These are phyloP conservation scores for Suhomyces canberraensis DNA, from an alignment of 805 yeast species.

Conservation along the genomic window DNA sequence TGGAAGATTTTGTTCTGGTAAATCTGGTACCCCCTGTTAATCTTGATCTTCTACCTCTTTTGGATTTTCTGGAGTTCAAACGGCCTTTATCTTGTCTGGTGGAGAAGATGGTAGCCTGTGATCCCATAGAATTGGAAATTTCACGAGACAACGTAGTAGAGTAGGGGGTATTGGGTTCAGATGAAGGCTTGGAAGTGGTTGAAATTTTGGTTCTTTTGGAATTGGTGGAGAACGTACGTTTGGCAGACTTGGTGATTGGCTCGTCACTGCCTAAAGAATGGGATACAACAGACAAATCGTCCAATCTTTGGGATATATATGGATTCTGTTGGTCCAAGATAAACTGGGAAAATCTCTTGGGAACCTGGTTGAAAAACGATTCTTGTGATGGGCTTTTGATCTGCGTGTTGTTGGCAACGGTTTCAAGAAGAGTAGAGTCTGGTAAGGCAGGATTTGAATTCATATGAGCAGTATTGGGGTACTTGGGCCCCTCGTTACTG, in stretches of 20 bases:
- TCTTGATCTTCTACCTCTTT: neutral
- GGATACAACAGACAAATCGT: constrained; percentile 16
- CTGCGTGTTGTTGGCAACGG: constrained; percentile 8
- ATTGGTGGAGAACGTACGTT: constrained; percentile 2
- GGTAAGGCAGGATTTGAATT: neutral
- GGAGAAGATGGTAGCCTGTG: constrained; percentile 45
- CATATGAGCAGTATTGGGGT: constrained; percentile 20
- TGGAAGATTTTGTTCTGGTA: constrained; percentile 1
- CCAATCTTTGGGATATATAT: constrained; percentile 15
- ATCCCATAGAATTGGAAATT: constrained; percentile 38
- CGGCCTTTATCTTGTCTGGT: constrained; percentile 24
- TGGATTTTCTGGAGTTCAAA: neutral
- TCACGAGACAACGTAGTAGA: constrained; percentile 15
- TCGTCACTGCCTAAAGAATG: constrained; percentile 10
- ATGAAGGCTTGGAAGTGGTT: constrained; percentile 6
- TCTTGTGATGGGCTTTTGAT: constrained; percentile 8
- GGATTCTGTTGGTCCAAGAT: constrained; percentile 34
- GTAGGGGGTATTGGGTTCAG: constrained; percentile 2
- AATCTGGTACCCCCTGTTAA: neutral
- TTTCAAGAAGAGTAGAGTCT: neutral
- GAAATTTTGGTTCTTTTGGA: constrained; percentile 4
- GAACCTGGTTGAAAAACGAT: constrained; percentile 32
- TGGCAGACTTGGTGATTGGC: neutral
- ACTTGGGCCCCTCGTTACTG: constrained; percentile 14
- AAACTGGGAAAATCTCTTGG: constrained; percentile 39